Evolutionary conservation across 2,329 filamentous ascomycete species (phyloP).

Genomic region (Cladosporium austrohemisphaericum): DNA sequence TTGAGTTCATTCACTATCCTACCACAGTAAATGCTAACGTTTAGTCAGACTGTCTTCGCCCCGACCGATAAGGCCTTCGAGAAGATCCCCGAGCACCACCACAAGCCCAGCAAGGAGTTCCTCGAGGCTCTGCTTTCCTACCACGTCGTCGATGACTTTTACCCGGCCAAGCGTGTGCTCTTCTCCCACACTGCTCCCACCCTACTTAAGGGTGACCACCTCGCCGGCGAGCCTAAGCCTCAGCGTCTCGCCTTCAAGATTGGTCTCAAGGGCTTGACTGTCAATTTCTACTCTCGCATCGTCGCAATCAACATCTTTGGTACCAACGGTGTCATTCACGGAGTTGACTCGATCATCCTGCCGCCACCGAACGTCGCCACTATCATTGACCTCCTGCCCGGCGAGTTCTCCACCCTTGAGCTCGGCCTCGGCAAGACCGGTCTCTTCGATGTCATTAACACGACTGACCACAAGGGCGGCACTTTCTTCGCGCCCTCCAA

Average conservation of each 20-base stretch:
- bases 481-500: slow-evolving; percentile 83
- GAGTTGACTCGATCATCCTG: slow-evolving; percentile 68
- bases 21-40: background rate
- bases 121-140: slow-evolving; percentile 69
- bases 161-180: slow-evolving; percentile 64
- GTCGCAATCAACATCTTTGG: slow-evolving; percentile 67
- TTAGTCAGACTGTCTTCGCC: slow-evolving; percentile 65
- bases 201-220: slow-evolving; percentile 52
- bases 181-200: slow-evolving; percentile 72
- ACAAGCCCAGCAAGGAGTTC: slow-evolving; percentile 65
- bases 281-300: slow-evolving; percentile 76
- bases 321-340: slow-evolving; percentile 79
- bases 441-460: slow-evolving; percentile 58
- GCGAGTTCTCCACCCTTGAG: slow-evolving; percentile 72
- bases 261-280: slow-evolving; percentile 57
- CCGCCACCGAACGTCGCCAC: slow-evolving; percentile 65
- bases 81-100: slow-evolving; percentile 53
- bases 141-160: slow-evolving; percentile 67
- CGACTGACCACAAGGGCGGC: slow-evolving; percentile 56
- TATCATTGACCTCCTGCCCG: slow-evolving; percentile 63
- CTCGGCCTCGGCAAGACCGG: slow-evolving; percentile 72
- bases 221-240: slow-evolving; percentile 56
- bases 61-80: slow-evolving; percentile 75
- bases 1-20: background rate
- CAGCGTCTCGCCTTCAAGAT: slow-evolving; percentile 72